These are phyloP conservation scores for Gentiana macrophylla DNA, from an alignment of 257 asterid species.

Conservation along the genomic window DNA sequence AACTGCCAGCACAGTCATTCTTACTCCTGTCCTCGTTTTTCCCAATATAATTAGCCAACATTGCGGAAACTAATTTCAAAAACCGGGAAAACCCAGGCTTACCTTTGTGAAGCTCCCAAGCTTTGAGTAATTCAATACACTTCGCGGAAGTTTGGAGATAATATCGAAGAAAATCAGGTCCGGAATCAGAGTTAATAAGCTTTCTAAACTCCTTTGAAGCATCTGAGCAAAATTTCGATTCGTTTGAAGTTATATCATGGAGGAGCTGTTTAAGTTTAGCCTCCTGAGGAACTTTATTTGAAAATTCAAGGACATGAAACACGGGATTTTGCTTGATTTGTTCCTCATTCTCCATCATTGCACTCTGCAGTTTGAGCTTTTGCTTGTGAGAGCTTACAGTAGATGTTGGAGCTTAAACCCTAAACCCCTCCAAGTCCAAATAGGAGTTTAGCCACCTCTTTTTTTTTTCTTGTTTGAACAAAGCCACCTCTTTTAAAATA, in stretches of 20 bases:
- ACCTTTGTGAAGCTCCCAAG: constrained; percentile 62
- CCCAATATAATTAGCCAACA: constrained; percentile 33
- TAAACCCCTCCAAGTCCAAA: constrained; percentile 7
- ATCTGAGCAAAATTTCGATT: constrained; percentile 41
- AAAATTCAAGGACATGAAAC: constrained; percentile 13
- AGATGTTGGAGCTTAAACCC: constrained; percentile 6
- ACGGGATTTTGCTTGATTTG: not conserved
- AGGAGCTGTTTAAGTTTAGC: constrained; percentile 72
- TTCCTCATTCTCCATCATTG: constrained; percentile 2
- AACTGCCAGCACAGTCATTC: constrained; percentile 11
- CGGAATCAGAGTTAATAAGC: constrained; percentile 52
- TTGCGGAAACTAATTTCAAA: constrained; percentile 44
- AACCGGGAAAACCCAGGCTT: constrained; percentile 42
- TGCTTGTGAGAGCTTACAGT: not conserved
- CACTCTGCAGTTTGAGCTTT: not conserved
- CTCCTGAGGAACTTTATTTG: constrained; percentile 29
- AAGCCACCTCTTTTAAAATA: too few species aligned
- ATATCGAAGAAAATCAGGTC: constrained; percentile 30
- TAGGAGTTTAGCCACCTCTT: too few species aligned
- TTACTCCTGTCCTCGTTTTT: constrained; percentile 17
- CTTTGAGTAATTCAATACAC: constrained; percentile 56
- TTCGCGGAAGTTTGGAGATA: constrained; percentile 42
- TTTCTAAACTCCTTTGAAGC: constrained; percentile 61
- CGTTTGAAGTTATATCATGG: constrained; percentile 53
- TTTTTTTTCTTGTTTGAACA: too few species aligned